phyloP scores from a whole-genome alignment of 768 basidiomycete species.

The Agrocybe pediades region DNA sequence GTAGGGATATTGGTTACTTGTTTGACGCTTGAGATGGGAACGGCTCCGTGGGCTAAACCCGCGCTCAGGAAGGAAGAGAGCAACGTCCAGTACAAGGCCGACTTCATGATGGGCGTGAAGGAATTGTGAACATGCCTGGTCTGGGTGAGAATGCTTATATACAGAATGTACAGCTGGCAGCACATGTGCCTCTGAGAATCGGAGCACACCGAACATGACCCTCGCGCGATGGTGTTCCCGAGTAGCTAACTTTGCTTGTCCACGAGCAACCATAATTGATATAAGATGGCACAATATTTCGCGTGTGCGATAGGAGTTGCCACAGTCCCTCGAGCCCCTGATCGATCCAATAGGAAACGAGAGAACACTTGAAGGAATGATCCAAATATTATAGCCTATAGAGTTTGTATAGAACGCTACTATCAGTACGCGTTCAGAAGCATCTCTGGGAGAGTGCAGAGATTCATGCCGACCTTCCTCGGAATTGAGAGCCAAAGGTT shows the following conservation, averaged over 20 bases:
- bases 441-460: too few relatives aligned
- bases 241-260: neutral
- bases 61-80: slow-evolving; percentile 23
- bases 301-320: neutral
- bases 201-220: slow-evolving; percentile 9
- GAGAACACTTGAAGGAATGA: neutral
- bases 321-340: neutral
- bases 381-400: too few relatives aligned
- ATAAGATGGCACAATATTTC: neutral
- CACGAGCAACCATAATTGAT: neutral
- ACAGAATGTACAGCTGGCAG: slow-evolving; percentile 2
- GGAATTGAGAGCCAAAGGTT: too few relatives aligned
- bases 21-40: slow-evolving; percentile 40
- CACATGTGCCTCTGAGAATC: slow-evolving; percentile 16
- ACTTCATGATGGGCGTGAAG: slow-evolving; percentile 32
- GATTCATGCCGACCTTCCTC: too few relatives aligned
- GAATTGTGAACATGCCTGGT: neutral
- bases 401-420: too few relatives aligned
- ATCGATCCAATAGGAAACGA: neutral
- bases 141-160: slow-evolving; percentile 7
- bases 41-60: slow-evolving; percentile 26
- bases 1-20: slow-evolving; percentile 35
- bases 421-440: too few relatives aligned
- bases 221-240: slow-evolving; percentile 12
- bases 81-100: slow-evolving; percentile 27